phyloP scores from a whole-genome alignment of 2,329 filamentous ascomycete genomes.

The Fusarium algeriense region DNA sequence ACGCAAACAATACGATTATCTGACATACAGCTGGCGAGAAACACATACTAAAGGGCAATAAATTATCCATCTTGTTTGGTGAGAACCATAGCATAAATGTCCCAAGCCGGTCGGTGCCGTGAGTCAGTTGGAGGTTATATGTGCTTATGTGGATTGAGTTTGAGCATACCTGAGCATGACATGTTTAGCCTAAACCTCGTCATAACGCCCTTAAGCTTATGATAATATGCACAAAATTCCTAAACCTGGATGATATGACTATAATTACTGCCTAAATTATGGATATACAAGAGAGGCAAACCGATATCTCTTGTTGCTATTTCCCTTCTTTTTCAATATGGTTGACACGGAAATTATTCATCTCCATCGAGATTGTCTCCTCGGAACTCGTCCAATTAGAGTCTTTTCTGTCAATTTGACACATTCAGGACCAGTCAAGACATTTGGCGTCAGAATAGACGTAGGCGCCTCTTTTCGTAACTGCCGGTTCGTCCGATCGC shows the following conservation, averaged over 20 bases:
- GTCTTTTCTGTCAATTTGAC: not conserved
- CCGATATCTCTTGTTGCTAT: not conserved
- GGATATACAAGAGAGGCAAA: not conserved
- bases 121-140: too few species aligned
- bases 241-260: not conserved
- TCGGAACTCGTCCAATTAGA: not conserved
- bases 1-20: too few species aligned
- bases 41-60: too few species aligned
- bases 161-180: not conserved
- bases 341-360: not conserved
- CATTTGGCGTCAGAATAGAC: constrained; percentile 2
- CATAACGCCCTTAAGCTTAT: not conserved
- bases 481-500: constrained; percentile 27
- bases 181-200: not conserved
- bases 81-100: too few species aligned
- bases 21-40: too few species aligned
- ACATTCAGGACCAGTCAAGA: constrained; percentile 2
- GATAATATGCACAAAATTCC: not conserved
- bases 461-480: constrained; percentile 13
- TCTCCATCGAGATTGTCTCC: not conserved
- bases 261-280: not conserved
- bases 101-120: too few species aligned
- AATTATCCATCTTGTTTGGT: too few species aligned
- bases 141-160: too few species aligned
- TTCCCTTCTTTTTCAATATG: not conserved